Percentiles rank a stretch among this genome's conserved stretches.
phyloP scores from a whole-genome alignment of 1,284 basidiomycete species.

The Rhodotorula mucilaginosa region DNA sequence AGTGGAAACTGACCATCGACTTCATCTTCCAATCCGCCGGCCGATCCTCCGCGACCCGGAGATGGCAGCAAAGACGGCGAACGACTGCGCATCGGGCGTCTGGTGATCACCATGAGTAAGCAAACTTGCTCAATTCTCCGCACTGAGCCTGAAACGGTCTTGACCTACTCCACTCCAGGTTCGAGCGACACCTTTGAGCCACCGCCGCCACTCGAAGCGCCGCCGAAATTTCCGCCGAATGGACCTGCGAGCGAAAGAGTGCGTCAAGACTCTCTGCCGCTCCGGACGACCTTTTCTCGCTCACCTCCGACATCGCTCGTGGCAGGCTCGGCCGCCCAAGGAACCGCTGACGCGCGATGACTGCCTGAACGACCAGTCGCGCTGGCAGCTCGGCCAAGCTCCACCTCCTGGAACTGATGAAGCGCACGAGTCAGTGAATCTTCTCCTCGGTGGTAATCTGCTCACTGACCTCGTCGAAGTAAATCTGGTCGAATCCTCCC shows the following conservation, averaged over 20 bases:
- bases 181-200: constrained; percentile 29
- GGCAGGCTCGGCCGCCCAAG: constrained; percentile 24
- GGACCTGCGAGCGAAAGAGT: background rate
- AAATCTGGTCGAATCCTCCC: constrained; percentile 18
- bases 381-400: constrained; percentile 23
- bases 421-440: background rate
- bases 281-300: background rate
- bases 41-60: background rate
- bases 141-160: background rate
- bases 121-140: too few species aligned
- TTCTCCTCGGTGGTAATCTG: too few species aligned
- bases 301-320: constrained; percentile 28
- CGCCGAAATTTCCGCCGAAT: background rate
- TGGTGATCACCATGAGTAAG: background rate
- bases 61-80: constrained; percentile 21
- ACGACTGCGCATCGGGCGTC: constrained; percentile 4
- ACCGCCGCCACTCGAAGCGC: constrained; percentile 15
- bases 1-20: background rate
- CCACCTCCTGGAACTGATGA: constrained; percentile 8
- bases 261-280: background rate
- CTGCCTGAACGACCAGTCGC: constrained; percentile 9
- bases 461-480: constrained; percentile 15
- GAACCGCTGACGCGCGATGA: constrained; percentile 15
- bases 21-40: background rate
- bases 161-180: constrained; percentile 10